Evolutionary conservation across 306 rosid species (phyloP), one percentile per base, ranked within the genome.

Genomic region (Begonia loranthoides): DNA sequence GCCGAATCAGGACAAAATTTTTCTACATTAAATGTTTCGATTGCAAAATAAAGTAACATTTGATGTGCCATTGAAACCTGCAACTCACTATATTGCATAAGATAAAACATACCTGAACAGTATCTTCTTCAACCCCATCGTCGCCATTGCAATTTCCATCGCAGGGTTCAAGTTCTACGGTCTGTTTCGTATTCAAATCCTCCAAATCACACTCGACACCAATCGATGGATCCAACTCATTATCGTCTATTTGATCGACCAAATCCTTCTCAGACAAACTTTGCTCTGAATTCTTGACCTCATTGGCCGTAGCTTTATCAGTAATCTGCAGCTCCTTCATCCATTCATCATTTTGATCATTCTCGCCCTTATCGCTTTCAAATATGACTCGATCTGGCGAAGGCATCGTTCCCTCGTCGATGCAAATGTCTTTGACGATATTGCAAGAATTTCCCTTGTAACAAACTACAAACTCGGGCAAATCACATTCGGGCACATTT

Each of bases 391-490:
- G 78, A 41, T 74, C 79, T 38, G 53, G 79, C 9, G 36, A 28
- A 28, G 36, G 36, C 36, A 28, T 7, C 39, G 73, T 75, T 46
- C 94, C 93, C 45, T 86, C 78, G 41, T 86, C 99, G 12, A 86
- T 64, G 41, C 94, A 83, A 46, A 92, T 92, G 57, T 86, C 96
- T 71, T 92, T 92, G 44, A 92, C 69, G 22, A 50, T 70, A 73
- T 69, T 67, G 64, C 65, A 70, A 71, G 17, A 55, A 52, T 64
- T 74, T 60, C 76, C 95, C 50, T 65, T 76, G 75, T 67, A 85
- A 59, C 83, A 69, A 57, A 76, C 79, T 41, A 57, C 71, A 28
- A 70, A 13, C 52, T 85, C 80, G 13, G 93, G 85, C 57, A 70
- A 55, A 64, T 76, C 83, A 57, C 73, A 90, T 62, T 78, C 85